Evolutionary conservation across 495 filamentous ascomycete genomes (phyloP).

Genomic region (Astrothelium subdiscretum): DNA sequence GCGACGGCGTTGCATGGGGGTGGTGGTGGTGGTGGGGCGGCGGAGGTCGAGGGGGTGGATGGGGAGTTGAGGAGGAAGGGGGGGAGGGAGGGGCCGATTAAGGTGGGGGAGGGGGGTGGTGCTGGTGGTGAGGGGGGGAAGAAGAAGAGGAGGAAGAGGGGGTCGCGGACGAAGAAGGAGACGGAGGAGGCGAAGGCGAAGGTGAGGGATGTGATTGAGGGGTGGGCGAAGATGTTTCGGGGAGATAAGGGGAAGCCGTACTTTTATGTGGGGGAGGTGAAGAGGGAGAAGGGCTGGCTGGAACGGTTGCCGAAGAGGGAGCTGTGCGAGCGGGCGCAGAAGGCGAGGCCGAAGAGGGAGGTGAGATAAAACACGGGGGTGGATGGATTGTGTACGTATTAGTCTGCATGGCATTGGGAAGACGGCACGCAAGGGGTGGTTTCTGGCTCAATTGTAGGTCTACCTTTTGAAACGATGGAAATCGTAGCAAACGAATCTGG

Average conservation of each 20-base stretch:
- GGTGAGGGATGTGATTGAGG: conserved; percentile 45
- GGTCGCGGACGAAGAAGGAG: conserved; percentile 35
- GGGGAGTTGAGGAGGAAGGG: conserved; percentile 29
- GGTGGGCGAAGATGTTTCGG: conserved; percentile 68
- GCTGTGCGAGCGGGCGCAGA: conserved; percentile 29
- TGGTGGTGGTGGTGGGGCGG: too few relatives aligned
- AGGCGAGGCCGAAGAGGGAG: conserved; percentile 24
- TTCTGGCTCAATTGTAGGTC: background rate
- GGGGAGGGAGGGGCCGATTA: conserved; percentile 36
- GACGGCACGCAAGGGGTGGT: background rate
- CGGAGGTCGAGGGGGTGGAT: conserved; percentile 26
- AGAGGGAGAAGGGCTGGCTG: conserved; percentile 26
- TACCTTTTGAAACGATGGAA: background rate
- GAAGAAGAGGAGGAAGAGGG: conserved; percentile 33
- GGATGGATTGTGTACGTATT: background rate
- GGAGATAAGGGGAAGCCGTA: conserved; percentile 33
- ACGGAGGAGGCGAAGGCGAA: conserved; percentile 38
- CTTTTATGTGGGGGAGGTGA: conserved; percentile 28
- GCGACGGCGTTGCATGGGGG: background rate
- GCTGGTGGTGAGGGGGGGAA: conserved; percentile 42
- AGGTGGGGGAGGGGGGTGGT: background rate
- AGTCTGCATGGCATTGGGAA: background rate
- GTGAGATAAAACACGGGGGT: background rate
- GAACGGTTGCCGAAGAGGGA: conserved; percentile 24
- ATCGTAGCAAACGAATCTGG: background rate